Evolutionary conservation across 352 stramenopile genomes (phyloP).

Genomic region (Lagenidium giganteum): DNA sequence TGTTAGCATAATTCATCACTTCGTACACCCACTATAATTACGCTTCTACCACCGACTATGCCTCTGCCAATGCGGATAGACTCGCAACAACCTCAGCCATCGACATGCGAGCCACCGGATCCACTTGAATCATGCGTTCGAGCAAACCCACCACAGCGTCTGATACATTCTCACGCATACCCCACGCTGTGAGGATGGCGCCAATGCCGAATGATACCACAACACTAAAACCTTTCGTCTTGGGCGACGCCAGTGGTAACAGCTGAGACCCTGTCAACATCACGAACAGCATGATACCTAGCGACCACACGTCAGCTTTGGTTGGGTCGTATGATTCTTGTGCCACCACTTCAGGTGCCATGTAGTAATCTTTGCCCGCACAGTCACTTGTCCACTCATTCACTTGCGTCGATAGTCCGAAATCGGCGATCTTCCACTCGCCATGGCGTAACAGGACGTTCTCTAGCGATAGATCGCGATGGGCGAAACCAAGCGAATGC

Average conservation of each 20-base stretch:
- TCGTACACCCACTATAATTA: too few species aligned
- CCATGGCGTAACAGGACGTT: constrained; percentile 16
- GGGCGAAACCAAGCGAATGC: constrained; percentile 8
- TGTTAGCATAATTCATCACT: too few species aligned
- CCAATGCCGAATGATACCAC: not conserved
- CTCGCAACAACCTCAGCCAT: too few species aligned
- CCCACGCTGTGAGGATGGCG: constrained; percentile 1
- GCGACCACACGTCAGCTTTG: constrained; percentile 9
- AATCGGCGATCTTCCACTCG: constrained; percentile 15
- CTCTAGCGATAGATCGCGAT: constrained; percentile 20
- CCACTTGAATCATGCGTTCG: not conserved
- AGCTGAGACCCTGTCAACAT: constrained; percentile 7
- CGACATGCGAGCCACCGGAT: too few species aligned
- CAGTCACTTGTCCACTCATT: not conserved
- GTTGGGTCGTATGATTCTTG: constrained; percentile 5
- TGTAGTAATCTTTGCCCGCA: constrained; percentile 16
- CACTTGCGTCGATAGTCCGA: constrained; percentile 4
- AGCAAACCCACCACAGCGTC: not conserved
- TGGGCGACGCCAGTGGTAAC: not conserved
- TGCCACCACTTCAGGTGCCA: constrained; percentile 11
- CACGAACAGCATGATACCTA: constrained; percentile 14
- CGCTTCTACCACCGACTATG: too few species aligned
- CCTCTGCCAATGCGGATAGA: too few species aligned
- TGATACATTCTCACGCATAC: too few species aligned
- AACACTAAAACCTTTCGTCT: not conserved